phyloP scores from a whole-genome alignment of 225 moss, liverwort and hornwort species.

The Bryoerythrophyllum caledonicum region DNA sequence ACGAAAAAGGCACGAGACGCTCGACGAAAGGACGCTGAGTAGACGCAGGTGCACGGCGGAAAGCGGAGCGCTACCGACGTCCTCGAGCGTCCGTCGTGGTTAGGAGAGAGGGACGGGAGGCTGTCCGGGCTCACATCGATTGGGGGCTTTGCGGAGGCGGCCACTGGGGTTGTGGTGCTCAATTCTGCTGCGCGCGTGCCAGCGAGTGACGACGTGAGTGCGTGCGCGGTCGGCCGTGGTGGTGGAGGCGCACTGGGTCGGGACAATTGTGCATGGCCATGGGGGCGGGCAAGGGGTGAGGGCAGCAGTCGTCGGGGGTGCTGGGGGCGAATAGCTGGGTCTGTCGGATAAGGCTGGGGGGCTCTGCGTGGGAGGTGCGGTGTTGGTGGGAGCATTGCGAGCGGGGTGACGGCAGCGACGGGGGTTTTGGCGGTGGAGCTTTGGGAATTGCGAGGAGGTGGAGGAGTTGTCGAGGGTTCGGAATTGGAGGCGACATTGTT shows the following conservation, averaged over 20 bases:
- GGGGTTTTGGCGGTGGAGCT: slow-evolving; percentile 7
- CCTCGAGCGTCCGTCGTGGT: not conserved
- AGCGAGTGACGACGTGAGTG: not conserved
- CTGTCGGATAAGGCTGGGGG: slow-evolving; percentile 32
- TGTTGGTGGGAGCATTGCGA: slow-evolving; percentile 10
- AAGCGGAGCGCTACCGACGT: not conserved
- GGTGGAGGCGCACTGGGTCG: not conserved
- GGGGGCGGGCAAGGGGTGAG: not conserved
- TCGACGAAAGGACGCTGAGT: not conserved
- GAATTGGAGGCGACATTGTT: slow-evolving; percentile 26
- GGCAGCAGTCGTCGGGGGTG: not conserved
- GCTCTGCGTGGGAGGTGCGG: slow-evolving; percentile 4
- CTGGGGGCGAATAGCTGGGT: not conserved
- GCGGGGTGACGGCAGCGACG: not conserved
- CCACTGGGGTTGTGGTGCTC: not conserved
- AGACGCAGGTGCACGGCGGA: not conserved
- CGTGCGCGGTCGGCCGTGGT: not conserved
- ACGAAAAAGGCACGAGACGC: not conserved
- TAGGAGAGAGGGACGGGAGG: too few relatives aligned
- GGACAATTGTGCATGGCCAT: not conserved
- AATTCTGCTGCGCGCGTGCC: not conserved
- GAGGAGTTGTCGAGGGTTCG: not conserved
- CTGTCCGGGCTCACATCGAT: too few relatives aligned
- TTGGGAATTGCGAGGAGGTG: not conserved
- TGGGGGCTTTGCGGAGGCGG: not conserved